phyloP scores from a whole-genome alignment of 495 filamentous ascomycete genomes.

The Poronia punctata region DNA sequence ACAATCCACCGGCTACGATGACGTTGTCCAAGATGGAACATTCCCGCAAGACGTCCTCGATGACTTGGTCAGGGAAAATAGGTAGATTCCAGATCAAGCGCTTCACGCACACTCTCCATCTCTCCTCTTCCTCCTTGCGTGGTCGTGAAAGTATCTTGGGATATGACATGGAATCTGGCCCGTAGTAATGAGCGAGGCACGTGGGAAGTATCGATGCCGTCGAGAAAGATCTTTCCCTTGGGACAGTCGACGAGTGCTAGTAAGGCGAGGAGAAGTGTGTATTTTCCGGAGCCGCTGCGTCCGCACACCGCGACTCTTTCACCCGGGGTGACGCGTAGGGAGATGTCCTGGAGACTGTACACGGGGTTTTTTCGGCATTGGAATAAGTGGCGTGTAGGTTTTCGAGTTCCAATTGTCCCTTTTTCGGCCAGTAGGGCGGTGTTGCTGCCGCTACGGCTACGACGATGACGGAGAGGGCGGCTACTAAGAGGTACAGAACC shows the following conservation, averaged over 20 bases:
- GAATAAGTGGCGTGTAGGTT: slow-evolving; percentile 23
- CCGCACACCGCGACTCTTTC: slow-evolving; percentile 30
- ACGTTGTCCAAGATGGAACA: neutral
- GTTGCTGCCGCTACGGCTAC: slow-evolving; percentile 18
- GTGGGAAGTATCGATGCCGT: slow-evolving; percentile 24
- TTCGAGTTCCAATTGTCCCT: slow-evolving; percentile 23
- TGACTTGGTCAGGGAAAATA: slow-evolving; percentile 6
- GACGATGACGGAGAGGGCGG: slow-evolving; percentile 23
- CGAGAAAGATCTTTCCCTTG: slow-evolving; percentile 26
- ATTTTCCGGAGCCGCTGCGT: slow-evolving; percentile 35
- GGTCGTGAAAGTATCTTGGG: slow-evolving; percentile 35
- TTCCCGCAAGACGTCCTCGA: neutral
- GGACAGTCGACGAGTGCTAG: slow-evolving; percentile 26
- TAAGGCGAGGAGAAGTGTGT: slow-evolving; percentile 28
- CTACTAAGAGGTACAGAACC: slow-evolving; percentile 30
- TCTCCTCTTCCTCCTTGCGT: too few relatives aligned
- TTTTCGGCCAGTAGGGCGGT: slow-evolving; percentile 27
- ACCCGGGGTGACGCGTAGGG: slow-evolving; percentile 25
- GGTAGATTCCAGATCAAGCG: neutral
- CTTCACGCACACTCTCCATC: slow-evolving; percentile 5
- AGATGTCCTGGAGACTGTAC: slow-evolving; percentile 23
- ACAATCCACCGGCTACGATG: neutral
- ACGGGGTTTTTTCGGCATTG: slow-evolving; percentile 2
- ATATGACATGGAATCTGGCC: slow-evolving; percentile 30
- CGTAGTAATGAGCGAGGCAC: slow-evolving; percentile 24